Base-by-base conservation (phyloP, 305 asterid species). In the Striga hermonthica region DNA sequence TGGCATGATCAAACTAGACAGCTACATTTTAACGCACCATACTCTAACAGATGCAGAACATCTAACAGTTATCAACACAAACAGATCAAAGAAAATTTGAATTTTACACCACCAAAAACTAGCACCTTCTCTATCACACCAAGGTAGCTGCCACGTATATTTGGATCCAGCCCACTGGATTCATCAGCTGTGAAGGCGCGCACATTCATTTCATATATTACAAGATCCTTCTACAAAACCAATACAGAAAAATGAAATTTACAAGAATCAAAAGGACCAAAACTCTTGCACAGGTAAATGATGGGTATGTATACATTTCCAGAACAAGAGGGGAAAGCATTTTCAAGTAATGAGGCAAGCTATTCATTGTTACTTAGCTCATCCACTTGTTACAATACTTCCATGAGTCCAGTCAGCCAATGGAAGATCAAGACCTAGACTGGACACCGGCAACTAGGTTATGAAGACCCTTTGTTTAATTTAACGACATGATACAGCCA, bases 151-250 rank as follows among this genome's bases (percentile, higher is more conserved):
- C 97, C 99, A 70, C 92, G 80, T 65, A 84, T 72, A 16, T 77
- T 76, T 62, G 88, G 72, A 72, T 84, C 95, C 75, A 93, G 71
- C 48, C 76, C 89, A 86, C 99, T 90, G 60, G 97, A 83, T 74
- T 83, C 82, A 79, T 90, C 96, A 61, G 96, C 95, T 22, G 99
- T 90, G 73, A 90, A 88, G 49, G 84, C 97, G 48, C 97, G 96
- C 65, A 90, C 94, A 74, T 90, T 93, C 96, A 93, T 93, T 87
- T 93, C 98, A 68, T 93, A 90, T 75, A 93, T 72, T 62, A 90
- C 95, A 76, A 93, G 95, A 75, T 93, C 89, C 55, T 88, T 84
- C 99, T 90, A 89, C 86, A 82, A 62, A 74, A 73, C 45, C 63
- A 78, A 59, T 39, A 55, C 45, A 64, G 57, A 53, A 52, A 74